phyloP scores from a whole-genome alignment of 768 basidiomycete genomes.

The Leucocoprinus birnbaumii region DNA sequence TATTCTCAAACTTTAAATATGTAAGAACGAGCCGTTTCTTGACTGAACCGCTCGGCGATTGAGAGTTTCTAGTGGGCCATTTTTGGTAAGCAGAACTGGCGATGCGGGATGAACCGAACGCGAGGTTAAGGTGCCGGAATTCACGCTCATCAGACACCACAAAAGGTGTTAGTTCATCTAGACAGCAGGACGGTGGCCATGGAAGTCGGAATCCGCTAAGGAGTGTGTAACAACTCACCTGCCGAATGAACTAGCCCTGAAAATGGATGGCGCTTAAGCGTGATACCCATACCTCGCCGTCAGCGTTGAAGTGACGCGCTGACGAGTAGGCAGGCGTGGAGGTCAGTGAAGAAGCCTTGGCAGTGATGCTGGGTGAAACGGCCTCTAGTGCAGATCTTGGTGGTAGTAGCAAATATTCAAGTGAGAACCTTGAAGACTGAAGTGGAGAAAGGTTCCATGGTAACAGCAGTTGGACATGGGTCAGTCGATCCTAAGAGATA shows the following conservation, averaged over 20 bases:
- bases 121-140: constrained; percentile 78
- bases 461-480: constrained; percentile 86
- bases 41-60: constrained; percentile 79
- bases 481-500: constrained; percentile 83
- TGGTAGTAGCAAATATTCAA: constrained; percentile 89
- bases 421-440: constrained; percentile 85
- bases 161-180: constrained; percentile 85
- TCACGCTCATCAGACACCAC: constrained; percentile 84
- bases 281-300: constrained; percentile 84
- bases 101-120: constrained; percentile 70
- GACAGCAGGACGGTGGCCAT: constrained; percentile 88
- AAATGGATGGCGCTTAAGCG: constrained; percentile 89
- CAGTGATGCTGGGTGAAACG: constrained; percentile 56
- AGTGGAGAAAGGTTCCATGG: constrained; percentile 88
- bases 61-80: constrained; percentile 81
- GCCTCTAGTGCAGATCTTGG: constrained; percentile 87
- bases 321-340: constrained; percentile 79
- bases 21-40: constrained; percentile 84
- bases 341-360: constrained; percentile 79
- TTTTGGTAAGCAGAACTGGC: constrained; percentile 73
- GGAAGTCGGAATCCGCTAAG: constrained; percentile 85
- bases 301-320: constrained; percentile 67
- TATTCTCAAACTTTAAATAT: constrained; percentile 82
- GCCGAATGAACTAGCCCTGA: constrained; percentile 90
- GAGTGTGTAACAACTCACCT: constrained; percentile 89